Evolutionary conservation across 1,139 yeast species (phyloP).

Genomic region (Saccharomyces hybrid): DNA sequence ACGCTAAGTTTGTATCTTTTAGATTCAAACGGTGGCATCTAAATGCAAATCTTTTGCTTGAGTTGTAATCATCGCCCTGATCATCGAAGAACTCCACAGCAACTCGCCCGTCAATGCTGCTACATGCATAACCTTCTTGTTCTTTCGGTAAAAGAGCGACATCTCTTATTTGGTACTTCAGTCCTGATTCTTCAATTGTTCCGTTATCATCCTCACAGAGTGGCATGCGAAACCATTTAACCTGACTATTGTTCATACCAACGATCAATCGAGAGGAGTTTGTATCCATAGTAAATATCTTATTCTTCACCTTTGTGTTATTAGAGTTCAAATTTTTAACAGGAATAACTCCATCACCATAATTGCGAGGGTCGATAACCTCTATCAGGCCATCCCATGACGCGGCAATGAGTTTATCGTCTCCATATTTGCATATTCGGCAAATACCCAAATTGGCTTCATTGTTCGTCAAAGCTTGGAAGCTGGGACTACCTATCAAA

Average conservation of each 20-base stretch:
- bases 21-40: constrained; percentile 59
- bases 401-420: constrained; percentile 15
- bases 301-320: constrained; percentile 24
- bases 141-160: constrained; percentile 51
- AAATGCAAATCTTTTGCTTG: constrained; percentile 62
- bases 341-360: neutral
- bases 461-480: constrained; percentile 3
- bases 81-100: constrained; percentile 68
- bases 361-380: constrained; percentile 14
- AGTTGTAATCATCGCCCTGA: constrained; percentile 12
- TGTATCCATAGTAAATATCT: constrained; percentile 60
- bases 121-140: constrained; percentile 55
- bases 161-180: constrained; percentile 62
- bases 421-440: constrained; percentile 11
- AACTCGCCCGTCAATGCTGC: constrained; percentile 85
- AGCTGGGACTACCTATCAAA: constrained; percentile 1
- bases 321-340: neutral
- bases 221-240: constrained; percentile 54
- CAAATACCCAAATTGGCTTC: constrained; percentile 16
- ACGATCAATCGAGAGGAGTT: constrained; percentile 43
- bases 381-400: constrained; percentile 30
- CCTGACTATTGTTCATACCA: constrained; percentile 41
- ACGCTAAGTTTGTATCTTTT: constrained; percentile 53
- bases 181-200: constrained; percentile 60
- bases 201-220: constrained; percentile 38